Conservation (phyloP, 2,329 filamentous ascomycete genomes). For the Fusarium sp. region DNA sequence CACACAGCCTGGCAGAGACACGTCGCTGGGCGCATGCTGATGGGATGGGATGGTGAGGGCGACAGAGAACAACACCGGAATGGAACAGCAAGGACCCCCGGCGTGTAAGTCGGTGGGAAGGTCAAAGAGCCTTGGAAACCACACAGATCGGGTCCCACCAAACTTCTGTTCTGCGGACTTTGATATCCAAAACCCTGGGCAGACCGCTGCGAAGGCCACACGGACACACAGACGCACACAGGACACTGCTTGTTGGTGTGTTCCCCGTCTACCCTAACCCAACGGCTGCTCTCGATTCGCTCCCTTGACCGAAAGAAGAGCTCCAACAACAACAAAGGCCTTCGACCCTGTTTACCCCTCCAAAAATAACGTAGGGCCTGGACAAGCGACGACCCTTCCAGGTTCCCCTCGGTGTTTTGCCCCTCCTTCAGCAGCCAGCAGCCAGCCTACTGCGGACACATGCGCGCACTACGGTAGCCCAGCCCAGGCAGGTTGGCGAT, state of each 20-base stretch:
- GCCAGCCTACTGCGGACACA: conserved; percentile 29
- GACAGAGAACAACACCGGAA: conserved; percentile 30
- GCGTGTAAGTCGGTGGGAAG: conserved; percentile 33
- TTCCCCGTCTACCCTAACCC: conserved; percentile 34
- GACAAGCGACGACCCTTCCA: conserved; percentile 27
- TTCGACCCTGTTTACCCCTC: conserved; percentile 35
- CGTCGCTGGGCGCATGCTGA: conserved; percentile 35
- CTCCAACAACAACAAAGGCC: conserved; percentile 25
- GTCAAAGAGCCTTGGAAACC: conserved; percentile 24
- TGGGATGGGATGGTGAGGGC: not conserved
- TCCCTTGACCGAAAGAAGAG: conserved; percentile 29
- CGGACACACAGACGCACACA: conserved; percentile 4
- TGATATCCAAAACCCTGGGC: conserved; percentile 20
- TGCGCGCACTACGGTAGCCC: conserved; percentile 28
- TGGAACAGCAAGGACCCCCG: conserved; percentile 27
- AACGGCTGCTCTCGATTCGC: conserved; percentile 36
- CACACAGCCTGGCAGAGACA: conserved; percentile 38
- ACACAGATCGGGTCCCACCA: conserved; percentile 29
- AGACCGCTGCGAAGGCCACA: conserved; percentile 7
- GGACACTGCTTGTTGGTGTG: conserved; percentile 17
- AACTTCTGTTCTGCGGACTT: conserved; percentile 29
- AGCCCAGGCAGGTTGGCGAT: conserved; percentile 25
- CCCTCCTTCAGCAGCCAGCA: conserved; percentile 14
- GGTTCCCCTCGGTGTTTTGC: conserved; percentile 37
- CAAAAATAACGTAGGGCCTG: conserved; percentile 38